Conservation (phyloP, 306 rosid species). For the Cicer arietinum region DNA sequence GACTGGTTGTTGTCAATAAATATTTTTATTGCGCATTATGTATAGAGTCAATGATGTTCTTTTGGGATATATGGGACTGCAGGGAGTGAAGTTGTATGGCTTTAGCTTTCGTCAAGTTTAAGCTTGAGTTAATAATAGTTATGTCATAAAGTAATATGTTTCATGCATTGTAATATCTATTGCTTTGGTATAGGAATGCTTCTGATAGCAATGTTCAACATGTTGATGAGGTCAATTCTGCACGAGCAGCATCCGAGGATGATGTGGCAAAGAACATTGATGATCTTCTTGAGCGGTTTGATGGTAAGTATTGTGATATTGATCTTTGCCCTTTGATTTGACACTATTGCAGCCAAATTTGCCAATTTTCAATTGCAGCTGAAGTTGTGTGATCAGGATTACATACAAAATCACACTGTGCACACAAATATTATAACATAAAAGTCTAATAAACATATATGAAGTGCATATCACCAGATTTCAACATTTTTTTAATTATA, state of each 20-base stretch:
- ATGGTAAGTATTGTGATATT: slow-evolving; percentile 56
- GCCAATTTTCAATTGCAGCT: neutral
- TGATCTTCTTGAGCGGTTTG: slow-evolving; percentile 61
- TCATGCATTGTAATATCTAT: slow-evolving; percentile 17
- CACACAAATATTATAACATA: slow-evolving; percentile 6
- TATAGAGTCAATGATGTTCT: neutral
- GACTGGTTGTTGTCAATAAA: slow-evolving; percentile 1
- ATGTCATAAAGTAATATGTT: neutral
- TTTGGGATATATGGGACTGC: neutral
- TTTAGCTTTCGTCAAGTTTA: slow-evolving; percentile 2
- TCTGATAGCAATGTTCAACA: slow-evolving; percentile 68
- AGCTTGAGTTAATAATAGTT: neutral
- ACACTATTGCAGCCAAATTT: slow-evolving; percentile 11
- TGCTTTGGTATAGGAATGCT: slow-evolving; percentile 60
- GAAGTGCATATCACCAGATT: neutral
- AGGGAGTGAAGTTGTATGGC: slow-evolving; percentile 6
- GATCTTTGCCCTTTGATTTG: neutral
- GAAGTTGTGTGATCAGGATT: neutral
- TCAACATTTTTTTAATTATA: neutral
- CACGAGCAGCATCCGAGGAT: slow-evolving; percentile 65
- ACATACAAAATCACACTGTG: neutral
- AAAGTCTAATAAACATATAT: neutral
- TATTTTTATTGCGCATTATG: neutral
- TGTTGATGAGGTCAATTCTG: slow-evolving; percentile 68
- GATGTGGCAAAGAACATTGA: slow-evolving; percentile 67